These are phyloP conservation scores for Cordia subcordata DNA, from an alignment of 257 asterid genomes.

Conservation along the genomic window DNA sequence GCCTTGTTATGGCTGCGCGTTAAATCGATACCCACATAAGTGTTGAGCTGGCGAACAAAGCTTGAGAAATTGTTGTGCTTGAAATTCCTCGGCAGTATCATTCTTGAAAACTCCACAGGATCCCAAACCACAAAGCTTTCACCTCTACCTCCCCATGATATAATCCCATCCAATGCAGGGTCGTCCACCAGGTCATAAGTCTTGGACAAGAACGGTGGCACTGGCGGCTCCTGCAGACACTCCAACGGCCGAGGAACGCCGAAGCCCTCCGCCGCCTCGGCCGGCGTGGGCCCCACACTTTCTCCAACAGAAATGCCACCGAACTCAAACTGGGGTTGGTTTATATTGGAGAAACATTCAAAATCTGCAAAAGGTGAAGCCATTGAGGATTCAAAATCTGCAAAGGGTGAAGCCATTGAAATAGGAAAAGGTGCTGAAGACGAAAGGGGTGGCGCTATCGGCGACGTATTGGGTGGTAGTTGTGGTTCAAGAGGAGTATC, in stretches of 20 bases:
- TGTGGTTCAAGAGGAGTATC: not conserved
- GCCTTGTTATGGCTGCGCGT: constrained; percentile 17
- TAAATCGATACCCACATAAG: constrained; percentile 74
- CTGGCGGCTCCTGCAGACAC: constrained; percentile 42
- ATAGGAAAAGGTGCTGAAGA: constrained; percentile 11
- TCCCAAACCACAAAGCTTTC: constrained; percentile 85
- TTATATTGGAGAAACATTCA: constrained; percentile 24
- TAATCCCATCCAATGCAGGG: constrained; percentile 45
- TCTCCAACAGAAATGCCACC: not conserved
- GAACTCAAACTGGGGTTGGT: not conserved
- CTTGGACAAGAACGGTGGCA: constrained; percentile 75
- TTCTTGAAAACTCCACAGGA: constrained; percentile 56
- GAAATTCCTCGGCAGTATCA: constrained; percentile 62
- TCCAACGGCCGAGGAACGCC: constrained; percentile 58
- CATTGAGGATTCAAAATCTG: constrained; percentile 25
- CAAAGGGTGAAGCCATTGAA: constrained; percentile 20
- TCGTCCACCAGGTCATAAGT: constrained; percentile 83
- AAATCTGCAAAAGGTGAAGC: constrained; percentile 22
- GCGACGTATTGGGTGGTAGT: constrained; percentile 4
- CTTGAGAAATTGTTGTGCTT: constrained; percentile 94
- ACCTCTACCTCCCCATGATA: constrained; percentile 66
- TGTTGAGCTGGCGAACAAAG: constrained; percentile 93
- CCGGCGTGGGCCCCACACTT: not conserved
- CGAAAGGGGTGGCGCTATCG: constrained; percentile 8
- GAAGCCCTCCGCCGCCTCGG: constrained; percentile 5